These are phyloP conservation scores for Cyberlindnera maclurae DNA, from an alignment of 805 yeast species.

Conservation along the genomic window DNA sequence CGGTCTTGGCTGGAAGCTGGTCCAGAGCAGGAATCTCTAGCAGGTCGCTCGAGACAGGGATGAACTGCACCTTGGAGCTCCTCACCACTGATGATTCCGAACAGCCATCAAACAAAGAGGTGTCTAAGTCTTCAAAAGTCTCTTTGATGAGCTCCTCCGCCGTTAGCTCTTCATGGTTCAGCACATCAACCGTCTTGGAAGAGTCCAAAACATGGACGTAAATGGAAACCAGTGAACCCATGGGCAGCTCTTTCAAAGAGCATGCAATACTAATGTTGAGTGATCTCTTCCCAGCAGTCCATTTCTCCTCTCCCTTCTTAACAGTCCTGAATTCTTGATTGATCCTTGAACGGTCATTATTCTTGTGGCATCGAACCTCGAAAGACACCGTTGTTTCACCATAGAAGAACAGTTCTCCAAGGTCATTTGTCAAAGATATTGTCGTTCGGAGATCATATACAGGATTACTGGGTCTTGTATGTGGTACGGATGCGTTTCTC, in stretches of 20 bases:
- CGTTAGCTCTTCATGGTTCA: constrained; percentile 6
- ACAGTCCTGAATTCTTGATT: constrained; percentile 1
- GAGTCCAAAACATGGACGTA: constrained; percentile 6
- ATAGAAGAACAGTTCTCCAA: constrained; percentile 33
- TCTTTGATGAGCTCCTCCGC: constrained; percentile 10
- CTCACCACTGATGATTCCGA: constrained; percentile 1
- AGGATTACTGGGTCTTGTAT: constrained; percentile 8
- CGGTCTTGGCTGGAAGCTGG: constrained; percentile 14
- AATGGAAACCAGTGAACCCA: constrained; percentile 10
- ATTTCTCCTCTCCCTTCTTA: constrained; percentile 1
- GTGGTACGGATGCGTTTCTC: constrained; percentile 3
- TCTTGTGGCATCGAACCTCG: constrained; percentile 5
- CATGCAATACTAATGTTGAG: constrained; percentile 5
- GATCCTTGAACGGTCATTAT: not conserved
- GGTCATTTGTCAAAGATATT: constrained; percentile 29
- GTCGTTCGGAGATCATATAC: constrained; percentile 16
- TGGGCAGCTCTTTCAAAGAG: not conserved
- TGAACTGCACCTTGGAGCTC: constrained; percentile 4
- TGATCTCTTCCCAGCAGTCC: constrained; percentile 20
- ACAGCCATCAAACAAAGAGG: constrained; percentile 4
- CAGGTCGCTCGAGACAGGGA: constrained; percentile 13
- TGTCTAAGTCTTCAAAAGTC: constrained; percentile 8
- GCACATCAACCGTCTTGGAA: constrained; percentile 5
- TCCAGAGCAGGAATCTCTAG: constrained; percentile 11
- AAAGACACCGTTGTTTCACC: constrained; percentile 21